Evolutionary conservation across 371 early-diverging fungal species (phyloP).

Genomic region (Encephalitozoon intestinalis): DNA sequence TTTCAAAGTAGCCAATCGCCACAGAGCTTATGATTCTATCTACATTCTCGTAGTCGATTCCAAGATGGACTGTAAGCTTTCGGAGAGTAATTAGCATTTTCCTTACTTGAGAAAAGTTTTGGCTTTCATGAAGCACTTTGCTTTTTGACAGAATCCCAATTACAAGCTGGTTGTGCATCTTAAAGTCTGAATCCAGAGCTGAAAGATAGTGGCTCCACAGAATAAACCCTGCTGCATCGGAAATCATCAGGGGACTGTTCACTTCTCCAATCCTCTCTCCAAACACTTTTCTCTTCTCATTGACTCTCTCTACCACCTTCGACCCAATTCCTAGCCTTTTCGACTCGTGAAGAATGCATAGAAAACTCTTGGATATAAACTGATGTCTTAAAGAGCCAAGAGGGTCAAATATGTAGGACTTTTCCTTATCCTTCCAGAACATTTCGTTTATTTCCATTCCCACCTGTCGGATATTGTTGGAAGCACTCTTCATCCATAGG

Average conservation of each 20-base stretch:
- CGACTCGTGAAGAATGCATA: slow-evolving; percentile 6
- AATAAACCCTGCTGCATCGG: slow-evolving; percentile 14
- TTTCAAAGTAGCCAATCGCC: slow-evolving; percentile 18
- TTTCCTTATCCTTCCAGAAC: neutral
- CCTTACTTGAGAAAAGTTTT: neutral
- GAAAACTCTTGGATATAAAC: neutral
- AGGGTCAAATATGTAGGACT: slow-evolving; percentile 2
- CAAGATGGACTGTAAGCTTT: neutral
- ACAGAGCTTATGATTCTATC: slow-evolving; percentile 32
- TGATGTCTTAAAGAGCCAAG: neutral
- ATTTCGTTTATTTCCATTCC: slow-evolving; percentile 7
- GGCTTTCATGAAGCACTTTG: neutral
- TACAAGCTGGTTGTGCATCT: neutral
- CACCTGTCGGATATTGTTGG: neutral
- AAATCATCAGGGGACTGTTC: neutral
- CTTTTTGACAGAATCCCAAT: neutral
- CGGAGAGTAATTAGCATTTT: slow-evolving; percentile 3
- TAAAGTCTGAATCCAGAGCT: neutral
- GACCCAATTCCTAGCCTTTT: neutral
- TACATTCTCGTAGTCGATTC: slow-evolving; percentile 9
- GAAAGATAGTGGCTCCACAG: slow-evolving; percentile 18
- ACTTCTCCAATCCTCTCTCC: neutral
- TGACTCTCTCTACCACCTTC: slow-evolving; percentile 2
- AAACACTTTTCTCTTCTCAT: slow-evolving; percentile 3
- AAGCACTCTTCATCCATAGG: neutral